Evolutionary conservation across 768 basidiomycete genomes (phyloP), one percentile per base, ranked within the genome.

Genomic region (Sutorius australiensis): DNA sequence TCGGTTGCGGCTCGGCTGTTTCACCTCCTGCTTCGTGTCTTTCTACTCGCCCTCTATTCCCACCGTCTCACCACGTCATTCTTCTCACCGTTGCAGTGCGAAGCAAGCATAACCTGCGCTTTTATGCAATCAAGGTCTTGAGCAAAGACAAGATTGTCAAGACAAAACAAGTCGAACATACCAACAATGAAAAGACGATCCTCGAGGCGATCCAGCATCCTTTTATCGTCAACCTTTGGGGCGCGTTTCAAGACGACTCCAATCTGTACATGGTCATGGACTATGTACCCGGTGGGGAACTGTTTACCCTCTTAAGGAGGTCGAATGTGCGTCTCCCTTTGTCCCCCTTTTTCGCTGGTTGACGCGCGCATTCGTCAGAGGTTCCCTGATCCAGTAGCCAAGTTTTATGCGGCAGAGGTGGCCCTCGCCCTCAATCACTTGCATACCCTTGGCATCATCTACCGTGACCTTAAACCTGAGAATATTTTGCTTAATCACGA

Each of bases 251-350:
- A 66, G 97, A 98, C 64, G 70, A 83, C 32, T 72, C 87, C 17
- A 98, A 98, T 69, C 79, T 98, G 13, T 99, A 98, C 76, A 95
- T 99, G 92, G 88, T 98, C 50, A 90, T 98, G 84, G 95, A 87
- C 75, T 98, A 91, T 69, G 92, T 92, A 3, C 91, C 94, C 5
- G 97, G 97, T 8, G 97, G 97, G 14, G 97, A 99, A 68, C 79
- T 99, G 6, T 99, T 98, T 70, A 94, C 93, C 13, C 82, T 98
- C 49, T 72, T 98, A 56, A 81, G 95, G 59, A 80, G 93, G 72
- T 93, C 92, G 45, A 92, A 90, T 67, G 92, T 93, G 40, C 59
- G 84, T 75, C 12, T 7, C 54, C 41, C 62, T 16, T 55, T 38
- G 10, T 36, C 31, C 41, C n/a, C 49, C 21, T 28, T 42, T 41